Percentiles rank a stretch among this genome's conserved stretches.
phyloP scores from a whole-genome alignment of 2,329 filamentous ascomycete genomes.

The Xylariaceae sp. region DNA sequence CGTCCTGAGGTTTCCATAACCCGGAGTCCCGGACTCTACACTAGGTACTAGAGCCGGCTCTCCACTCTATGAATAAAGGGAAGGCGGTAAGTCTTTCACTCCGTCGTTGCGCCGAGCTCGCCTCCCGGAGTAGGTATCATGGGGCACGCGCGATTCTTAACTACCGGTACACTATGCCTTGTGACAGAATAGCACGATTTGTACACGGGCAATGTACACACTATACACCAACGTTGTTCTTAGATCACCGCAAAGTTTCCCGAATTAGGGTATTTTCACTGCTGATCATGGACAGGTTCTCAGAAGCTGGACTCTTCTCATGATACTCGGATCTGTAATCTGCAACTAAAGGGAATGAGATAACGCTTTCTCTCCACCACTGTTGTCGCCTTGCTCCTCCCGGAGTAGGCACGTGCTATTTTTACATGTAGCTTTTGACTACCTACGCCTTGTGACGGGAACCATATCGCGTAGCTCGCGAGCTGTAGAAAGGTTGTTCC shows the following conservation, averaged over 20 bases:
- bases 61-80: slow-evolving; percentile 12
- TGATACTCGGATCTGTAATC: slow-evolving; percentile 15
- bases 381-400: slow-evolving; percentile 19
- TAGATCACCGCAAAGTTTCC: not conserved
- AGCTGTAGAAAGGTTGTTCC: slow-evolving; percentile 8
- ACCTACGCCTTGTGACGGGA: slow-evolving; percentile 3
- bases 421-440: slow-evolving; percentile 1
- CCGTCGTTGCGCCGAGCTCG: slow-evolving; percentile 20
- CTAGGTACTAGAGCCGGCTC: slow-evolving; percentile 15
- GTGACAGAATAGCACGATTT: not conserved
- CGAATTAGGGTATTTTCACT: not conserved
- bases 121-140: slow-evolving; percentile 4
- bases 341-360: slow-evolving; percentile 14
- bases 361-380: slow-evolving; percentile 16
- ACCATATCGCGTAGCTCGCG: not conserved
- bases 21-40: too few species aligned
- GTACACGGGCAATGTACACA: not conserved
- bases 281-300: slow-evolving; percentile 12
- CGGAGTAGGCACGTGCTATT: slow-evolving; percentile 2
- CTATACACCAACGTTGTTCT: not conserved
- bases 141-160: too few species aligned
- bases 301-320: slow-evolving; percentile 18
- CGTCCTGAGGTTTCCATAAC: slow-evolving; percentile 11
- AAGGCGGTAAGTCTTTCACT: slow-evolving; percentile 12
- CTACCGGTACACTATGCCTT: not conserved